A percentile compares a stretch with the other conserved stretches of the same genome.
Evolutionary conservation across 2,329 filamentous ascomycete species (phyloP).

Genomic region (Pestalotiopsis sp.): DNA sequence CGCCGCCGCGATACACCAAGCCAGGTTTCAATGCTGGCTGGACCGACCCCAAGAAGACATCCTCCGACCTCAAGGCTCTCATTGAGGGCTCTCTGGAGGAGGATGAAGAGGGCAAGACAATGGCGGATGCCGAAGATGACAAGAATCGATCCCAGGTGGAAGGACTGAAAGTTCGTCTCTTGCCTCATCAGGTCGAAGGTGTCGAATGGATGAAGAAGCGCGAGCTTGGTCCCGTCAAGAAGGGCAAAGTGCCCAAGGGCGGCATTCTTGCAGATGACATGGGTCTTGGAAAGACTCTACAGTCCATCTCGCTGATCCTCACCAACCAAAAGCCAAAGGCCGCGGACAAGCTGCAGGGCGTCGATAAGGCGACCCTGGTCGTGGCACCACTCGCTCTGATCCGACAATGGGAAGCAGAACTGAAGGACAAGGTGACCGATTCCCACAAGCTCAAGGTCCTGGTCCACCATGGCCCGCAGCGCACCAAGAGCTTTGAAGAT

Average conservation of each 20-base stretch:
- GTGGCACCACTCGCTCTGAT: slow-evolving; percentile 93
- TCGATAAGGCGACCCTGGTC: slow-evolving; percentile 83
- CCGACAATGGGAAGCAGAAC: slow-evolving; percentile 95
- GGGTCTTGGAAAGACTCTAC: slow-evolving; percentile 95
- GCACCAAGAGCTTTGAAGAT: slow-evolving; percentile 77
- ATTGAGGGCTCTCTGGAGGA: slow-evolving; percentile 81
- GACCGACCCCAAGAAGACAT: slow-evolving; percentile 72
- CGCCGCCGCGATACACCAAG: slow-evolving; percentile 34
- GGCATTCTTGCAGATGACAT: slow-evolving; percentile 97
- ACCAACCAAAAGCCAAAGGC: slow-evolving; percentile 74
- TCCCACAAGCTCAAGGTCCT: slow-evolving; percentile 76
- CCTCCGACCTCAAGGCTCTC: slow-evolving; percentile 78
- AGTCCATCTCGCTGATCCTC: slow-evolving; percentile 87
- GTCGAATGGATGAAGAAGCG: slow-evolving; percentile 95
- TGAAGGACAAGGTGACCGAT: slow-evolving; percentile 76
- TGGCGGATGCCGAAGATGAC: slow-evolving; percentile 48
- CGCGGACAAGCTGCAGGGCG: slow-evolving; percentile 49
- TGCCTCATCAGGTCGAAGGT: slow-evolving; percentile 93
- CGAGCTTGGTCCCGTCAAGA: slow-evolving; percentile 84
- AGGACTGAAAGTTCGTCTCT: slow-evolving; percentile 82
- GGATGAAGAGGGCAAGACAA: slow-evolving; percentile 50
- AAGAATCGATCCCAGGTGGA: slow-evolving; percentile 66
- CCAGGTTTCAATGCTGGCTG: slow-evolving; percentile 57
- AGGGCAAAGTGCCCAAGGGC: slow-evolving; percentile 81
- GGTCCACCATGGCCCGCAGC: slow-evolving; percentile 86